Conservation (phyloP, 2,329 filamentous ascomycete genomes). For the Parasarocladium wereldwijsianum region DNA sequence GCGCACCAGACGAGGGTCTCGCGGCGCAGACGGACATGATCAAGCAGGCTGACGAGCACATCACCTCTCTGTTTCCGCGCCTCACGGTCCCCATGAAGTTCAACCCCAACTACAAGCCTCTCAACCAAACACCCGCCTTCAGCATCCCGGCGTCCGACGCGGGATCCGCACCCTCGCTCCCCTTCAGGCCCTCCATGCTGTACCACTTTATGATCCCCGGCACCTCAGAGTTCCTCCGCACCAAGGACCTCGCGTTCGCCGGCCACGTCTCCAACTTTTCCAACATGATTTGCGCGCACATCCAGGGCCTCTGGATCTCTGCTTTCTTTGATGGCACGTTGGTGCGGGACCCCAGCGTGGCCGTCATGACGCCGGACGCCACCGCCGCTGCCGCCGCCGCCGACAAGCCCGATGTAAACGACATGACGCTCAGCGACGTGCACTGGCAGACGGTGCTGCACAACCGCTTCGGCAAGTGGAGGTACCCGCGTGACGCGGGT, state of each 20-base stretch:
- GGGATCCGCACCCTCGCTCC: slow-evolving; percentile 10
- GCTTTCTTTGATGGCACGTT: slow-evolving; percentile 39
- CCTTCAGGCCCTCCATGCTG: slow-evolving; percentile 20
- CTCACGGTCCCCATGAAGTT: slow-evolving; percentile 24
- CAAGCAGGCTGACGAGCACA: slow-evolving; percentile 32
- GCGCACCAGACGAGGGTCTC: slow-evolving; percentile 12
- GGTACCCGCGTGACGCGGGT: slow-evolving; percentile 43
- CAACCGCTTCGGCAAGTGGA: slow-evolving; percentile 54
- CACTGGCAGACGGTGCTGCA: slow-evolving; percentile 45
- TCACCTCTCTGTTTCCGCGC: slow-evolving; percentile 36
- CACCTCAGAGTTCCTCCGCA: slow-evolving; percentile 19
- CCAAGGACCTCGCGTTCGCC: slow-evolving; percentile 26
- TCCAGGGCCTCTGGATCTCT: slow-evolving; percentile 46
- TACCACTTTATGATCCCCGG: slow-evolving; percentile 31
- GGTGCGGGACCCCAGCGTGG: slow-evolving; percentile 9
- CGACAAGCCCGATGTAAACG: too few species aligned
- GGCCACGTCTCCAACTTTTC: slow-evolving; percentile 28
- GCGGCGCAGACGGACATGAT: slow-evolving; percentile 22
- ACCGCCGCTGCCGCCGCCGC: background rate
- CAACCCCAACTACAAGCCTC: slow-evolving; percentile 28
- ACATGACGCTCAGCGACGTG: slow-evolving; percentile 27
- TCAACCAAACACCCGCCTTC: slow-evolving; percentile 20
- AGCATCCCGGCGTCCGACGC: slow-evolving; percentile 3
- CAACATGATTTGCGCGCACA: slow-evolving; percentile 24
- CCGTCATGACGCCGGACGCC: slow-evolving; percentile 1